These are phyloP conservation scores for Solanum chilense DNA, from an alignment of 257 asterid genomes.

Conservation along the genomic window DNA sequence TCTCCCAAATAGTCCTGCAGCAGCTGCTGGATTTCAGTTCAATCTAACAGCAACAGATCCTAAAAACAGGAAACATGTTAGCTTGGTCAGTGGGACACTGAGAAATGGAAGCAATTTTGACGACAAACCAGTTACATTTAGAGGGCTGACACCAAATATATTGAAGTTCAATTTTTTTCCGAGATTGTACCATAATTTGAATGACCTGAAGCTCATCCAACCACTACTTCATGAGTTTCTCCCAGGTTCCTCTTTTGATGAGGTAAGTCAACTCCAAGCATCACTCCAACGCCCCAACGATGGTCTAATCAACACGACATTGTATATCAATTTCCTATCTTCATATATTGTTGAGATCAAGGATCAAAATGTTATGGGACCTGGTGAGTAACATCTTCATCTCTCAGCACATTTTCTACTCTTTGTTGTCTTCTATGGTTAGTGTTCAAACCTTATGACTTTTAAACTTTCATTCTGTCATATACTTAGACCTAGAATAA, in stretches of 20 bases:
- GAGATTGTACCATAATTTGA: conserved; percentile 57
- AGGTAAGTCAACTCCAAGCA: conserved; percentile 47
- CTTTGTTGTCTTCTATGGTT: neutral
- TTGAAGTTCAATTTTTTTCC: conserved; percentile 83
- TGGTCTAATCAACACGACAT: conserved; percentile 76
- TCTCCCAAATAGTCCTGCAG: conserved; percentile 77
- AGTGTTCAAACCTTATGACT: neutral
- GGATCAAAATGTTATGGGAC: conserved; percentile 59
- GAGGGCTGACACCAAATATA: conserved; percentile 70
- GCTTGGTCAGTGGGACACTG: conserved; percentile 72
- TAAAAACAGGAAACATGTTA: conserved; percentile 49
- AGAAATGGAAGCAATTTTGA: conserved; percentile 45
- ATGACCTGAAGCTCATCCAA: conserved; percentile 69
- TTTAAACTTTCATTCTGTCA: neutral
- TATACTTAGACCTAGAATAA: neutral
- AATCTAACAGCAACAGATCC: conserved; percentile 70
- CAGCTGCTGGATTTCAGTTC: conserved; percentile 84
- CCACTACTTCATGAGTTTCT: conserved; percentile 88
- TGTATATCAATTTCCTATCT: conserved; percentile 71
- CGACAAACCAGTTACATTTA: conserved; percentile 46
- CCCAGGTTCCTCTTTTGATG: conserved; percentile 72
- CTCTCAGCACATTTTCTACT: neutral
- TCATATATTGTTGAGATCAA: conserved; percentile 76
- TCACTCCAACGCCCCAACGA: conserved; percentile 54
- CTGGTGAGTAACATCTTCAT: conserved; percentile 55